These are phyloP conservation scores for Teunomyces kruisii DNA, from an alignment of 805 yeast species.

Conservation along the genomic window DNA sequence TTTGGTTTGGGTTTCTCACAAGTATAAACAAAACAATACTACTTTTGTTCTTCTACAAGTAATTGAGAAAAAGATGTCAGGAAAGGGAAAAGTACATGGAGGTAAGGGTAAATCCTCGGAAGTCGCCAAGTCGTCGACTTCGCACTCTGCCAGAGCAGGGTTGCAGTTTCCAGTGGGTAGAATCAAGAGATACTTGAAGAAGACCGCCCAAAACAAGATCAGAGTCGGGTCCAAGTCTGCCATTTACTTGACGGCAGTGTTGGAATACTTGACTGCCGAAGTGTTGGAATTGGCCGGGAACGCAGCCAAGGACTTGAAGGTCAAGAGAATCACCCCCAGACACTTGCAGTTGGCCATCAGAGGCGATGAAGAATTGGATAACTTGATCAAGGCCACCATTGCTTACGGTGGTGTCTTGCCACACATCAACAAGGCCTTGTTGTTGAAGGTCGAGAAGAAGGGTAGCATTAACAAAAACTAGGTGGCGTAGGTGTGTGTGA, in stretches of 20 bases:
- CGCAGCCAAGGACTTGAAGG: conserved; percentile 33
- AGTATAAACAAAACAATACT: conserved; percentile 4
- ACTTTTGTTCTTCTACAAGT: conserved; percentile 2
- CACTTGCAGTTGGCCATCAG: conserved; percentile 33
- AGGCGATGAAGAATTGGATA: conserved; percentile 33
- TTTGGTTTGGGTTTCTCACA: conserved; percentile 3
- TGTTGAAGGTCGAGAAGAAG: conserved; percentile 32
- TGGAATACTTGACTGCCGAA: conserved; percentile 31
- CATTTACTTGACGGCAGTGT: conserved; percentile 39
- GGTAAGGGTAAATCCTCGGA: conserved; percentile 93
- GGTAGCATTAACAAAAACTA: conserved; percentile 16
- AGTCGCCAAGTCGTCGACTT: conserved; percentile 67
- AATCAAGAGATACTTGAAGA: conserved; percentile 93
- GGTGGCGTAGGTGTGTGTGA: neutral
- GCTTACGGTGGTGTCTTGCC: conserved; percentile 37
- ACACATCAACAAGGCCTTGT: conserved; percentile 33
- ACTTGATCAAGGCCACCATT: conserved; percentile 33
- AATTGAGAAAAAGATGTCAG: conserved; percentile 55
- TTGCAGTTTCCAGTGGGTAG: conserved; percentile 98
- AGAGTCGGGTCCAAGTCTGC: conserved; percentile 89
- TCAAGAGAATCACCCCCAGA: conserved; percentile 33
- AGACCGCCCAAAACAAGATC: conserved; percentile 77
- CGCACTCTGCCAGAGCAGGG: conserved; percentile 94
- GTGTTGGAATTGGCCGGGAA: conserved; percentile 34
- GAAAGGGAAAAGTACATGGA: conserved; percentile 87